Evolutionary conservation across 225 moss, liverwort and hornwort species (phyloP).

Genomic region (Pseudoscleropodium purum): DNA sequence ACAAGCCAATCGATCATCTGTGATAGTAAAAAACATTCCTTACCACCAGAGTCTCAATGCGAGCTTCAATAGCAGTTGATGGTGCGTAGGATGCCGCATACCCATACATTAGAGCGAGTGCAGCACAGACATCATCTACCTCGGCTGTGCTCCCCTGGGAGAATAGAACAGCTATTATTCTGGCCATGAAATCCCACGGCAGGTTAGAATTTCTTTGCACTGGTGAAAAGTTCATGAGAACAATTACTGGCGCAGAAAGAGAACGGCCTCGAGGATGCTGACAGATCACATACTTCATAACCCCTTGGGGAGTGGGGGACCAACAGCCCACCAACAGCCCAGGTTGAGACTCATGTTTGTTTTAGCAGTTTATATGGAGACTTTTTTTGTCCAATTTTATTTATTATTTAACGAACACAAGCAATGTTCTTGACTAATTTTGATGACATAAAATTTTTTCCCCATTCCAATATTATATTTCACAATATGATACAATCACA

Average conservation of each 20-base stretch:
- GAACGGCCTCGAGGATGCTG: neutral
- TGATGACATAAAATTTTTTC: neutral
- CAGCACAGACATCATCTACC: constrained; percentile 95
- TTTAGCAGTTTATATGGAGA: neutral
- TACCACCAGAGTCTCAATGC: constrained; percentile 99
- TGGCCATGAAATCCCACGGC: constrained; percentile 17
- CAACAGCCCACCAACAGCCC: neutral
- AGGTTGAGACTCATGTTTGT: neutral
- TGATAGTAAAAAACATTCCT: neutral
- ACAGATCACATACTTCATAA: neutral
- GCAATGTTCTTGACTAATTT: neutral
- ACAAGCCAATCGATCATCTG: neutral
- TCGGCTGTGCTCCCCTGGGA: constrained; percentile 70
- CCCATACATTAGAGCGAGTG: constrained; percentile 97
- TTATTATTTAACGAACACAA: neutral
- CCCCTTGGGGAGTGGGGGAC: too few relatives aligned
- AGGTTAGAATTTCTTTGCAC: constrained; percentile 5
- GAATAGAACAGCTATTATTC: constrained; percentile 63
- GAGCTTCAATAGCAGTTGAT: constrained; percentile 94
- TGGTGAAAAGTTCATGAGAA: neutral
- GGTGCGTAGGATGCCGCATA: constrained; percentile 98
- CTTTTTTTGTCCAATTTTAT: neutral
- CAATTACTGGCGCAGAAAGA: neutral
- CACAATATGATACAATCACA: neutral
- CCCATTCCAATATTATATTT: neutral